Evolutionary conservation across 2,329 filamentous ascomycete genomes (phyloP).

Genomic region (Neofusicoccum cordaticola): DNA sequence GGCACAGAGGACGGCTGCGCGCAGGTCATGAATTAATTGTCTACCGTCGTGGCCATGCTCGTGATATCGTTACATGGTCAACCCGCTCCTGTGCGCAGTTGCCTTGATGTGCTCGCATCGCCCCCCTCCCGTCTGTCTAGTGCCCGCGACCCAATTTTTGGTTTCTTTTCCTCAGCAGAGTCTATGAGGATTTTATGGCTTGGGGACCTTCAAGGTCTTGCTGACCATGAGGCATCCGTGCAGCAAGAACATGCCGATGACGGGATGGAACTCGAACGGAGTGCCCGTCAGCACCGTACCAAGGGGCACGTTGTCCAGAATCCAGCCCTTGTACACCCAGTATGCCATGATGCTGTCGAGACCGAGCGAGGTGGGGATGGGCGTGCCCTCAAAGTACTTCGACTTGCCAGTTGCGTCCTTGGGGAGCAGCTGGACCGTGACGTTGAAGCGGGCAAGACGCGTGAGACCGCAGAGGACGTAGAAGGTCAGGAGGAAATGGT

Average conservation of each 20-base stretch:
- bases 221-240: conserved; percentile 94
- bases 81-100: background rate
- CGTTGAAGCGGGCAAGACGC: conserved; percentile 93
- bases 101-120: background rate
- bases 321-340: conserved; percentile 80
- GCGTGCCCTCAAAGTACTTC: conserved; percentile 94
- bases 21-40: conserved; percentile 14
- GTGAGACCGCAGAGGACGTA: conserved; percentile 95
- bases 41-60: conserved; percentile 13
- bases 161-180: background rate
- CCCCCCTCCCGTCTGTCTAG: background rate
- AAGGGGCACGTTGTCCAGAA: conserved; percentile 73
- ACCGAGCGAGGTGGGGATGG: conserved; percentile 84
- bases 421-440: conserved; percentile 83
- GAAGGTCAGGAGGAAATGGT: conserved; percentile 78
- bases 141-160: background rate
- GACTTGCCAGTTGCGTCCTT: conserved; percentile 92
- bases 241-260: conserved; percentile 75
- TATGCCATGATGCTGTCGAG: conserved; percentile 84
- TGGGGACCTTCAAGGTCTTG: conserved; percentile 91
- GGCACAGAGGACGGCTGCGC: background rate
- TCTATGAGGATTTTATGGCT: conserved; percentile 52
- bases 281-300: conserved; percentile 68
- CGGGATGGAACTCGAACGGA: conserved; percentile 77
- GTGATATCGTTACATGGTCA: conserved; percentile 13